These are phyloP conservation scores for Quercus phellos DNA, from an alignment of 331 rosid species.

Conservation along the genomic window DNA sequence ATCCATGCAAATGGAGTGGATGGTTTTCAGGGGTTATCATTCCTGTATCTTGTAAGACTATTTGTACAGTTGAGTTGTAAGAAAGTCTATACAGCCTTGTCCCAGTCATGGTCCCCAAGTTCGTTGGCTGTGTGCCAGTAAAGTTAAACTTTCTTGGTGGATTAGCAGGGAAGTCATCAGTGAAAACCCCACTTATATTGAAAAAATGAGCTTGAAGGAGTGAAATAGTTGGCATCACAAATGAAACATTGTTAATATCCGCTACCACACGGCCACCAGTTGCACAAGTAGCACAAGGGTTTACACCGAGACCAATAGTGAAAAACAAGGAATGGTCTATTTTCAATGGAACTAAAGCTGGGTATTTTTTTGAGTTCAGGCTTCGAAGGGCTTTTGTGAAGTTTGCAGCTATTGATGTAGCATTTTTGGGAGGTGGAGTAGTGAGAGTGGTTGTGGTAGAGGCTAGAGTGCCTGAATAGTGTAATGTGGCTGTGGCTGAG, in stretches of 20 bases:
- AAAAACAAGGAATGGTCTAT: conserved; percentile 68
- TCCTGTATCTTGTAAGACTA: conserved; percentile 79
- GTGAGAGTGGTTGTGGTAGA: conserved; percentile 48
- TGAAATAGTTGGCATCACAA: conserved; percentile 65
- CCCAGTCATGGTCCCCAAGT: conserved; percentile 48
- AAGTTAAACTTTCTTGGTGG: conserved; percentile 50
- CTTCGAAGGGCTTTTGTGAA: conserved; percentile 63
- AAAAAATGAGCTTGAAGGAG: conserved; percentile 82
- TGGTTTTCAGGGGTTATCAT: conserved; percentile 75
- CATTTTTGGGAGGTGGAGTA: conserved; percentile 57
- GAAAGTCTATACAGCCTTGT: conserved; percentile 65
- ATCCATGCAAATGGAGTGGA: conserved; percentile 86
- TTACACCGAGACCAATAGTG: conserved; percentile 66
- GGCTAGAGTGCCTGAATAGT: conserved; percentile 44
- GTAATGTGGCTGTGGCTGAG: conserved; percentile 65
- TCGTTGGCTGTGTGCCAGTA: conserved; percentile 54
- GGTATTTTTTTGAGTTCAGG: conserved; percentile 56
- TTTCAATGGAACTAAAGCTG: conserved; percentile 68
- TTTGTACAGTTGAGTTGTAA: conserved; percentile 67
- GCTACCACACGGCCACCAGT: conserved; percentile 66
- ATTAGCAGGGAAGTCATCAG: conserved; percentile 72
- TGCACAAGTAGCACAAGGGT: conserved; percentile 59
- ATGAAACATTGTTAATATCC: conserved; percentile 64
- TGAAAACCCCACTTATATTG: conserved; percentile 75
- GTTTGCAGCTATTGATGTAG: conserved; percentile 46